Percentiles rank a stretch among this genome's conserved stretches.
Evolutionary conservation across 768 basidiomycete species (phyloP).

Genomic region (Candolleomyces eurysporus): DNA sequence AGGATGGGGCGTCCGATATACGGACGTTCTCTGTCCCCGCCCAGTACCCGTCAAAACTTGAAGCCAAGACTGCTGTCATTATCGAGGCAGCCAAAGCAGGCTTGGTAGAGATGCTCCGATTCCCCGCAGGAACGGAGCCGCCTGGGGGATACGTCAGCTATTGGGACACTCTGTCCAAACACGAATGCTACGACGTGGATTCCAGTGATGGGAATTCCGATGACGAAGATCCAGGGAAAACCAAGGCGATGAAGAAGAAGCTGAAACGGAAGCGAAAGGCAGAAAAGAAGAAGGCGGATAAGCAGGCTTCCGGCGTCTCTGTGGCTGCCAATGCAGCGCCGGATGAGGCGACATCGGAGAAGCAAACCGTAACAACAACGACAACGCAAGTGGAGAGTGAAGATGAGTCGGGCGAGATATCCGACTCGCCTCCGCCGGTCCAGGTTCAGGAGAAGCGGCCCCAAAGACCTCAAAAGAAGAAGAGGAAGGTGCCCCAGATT

Average conservation of each 20-base stretch:
- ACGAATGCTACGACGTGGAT: not conserved
- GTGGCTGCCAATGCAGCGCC: too few relatives aligned
- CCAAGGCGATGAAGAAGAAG: conserved; percentile 2
- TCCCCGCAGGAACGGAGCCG: conserved; percentile 37
- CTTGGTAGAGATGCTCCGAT: conserved; percentile 58
- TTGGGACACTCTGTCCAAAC: conserved; percentile 23
- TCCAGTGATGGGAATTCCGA: not conserved
- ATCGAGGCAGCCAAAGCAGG: conserved; percentile 54
- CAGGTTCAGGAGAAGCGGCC: too few relatives aligned
- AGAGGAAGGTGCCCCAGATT: too few relatives aligned
- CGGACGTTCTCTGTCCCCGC: conserved; percentile 44
- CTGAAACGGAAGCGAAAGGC: conserved; percentile 4
- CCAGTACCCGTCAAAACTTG: conserved; percentile 55
- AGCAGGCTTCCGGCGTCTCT: not conserved
- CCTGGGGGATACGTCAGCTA: conserved; percentile 42
- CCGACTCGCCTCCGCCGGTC: too few relatives aligned
- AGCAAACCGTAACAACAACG: too few relatives aligned
- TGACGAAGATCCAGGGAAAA: not conserved
- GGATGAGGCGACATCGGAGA: too few relatives aligned
- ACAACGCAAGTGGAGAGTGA: too few relatives aligned
- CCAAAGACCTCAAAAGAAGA: too few relatives aligned
- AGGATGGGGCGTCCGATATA: conserved; percentile 30
- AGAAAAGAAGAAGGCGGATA: not conserved
- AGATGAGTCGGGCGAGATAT: too few relatives aligned
- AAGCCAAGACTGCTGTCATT: conserved; percentile 60